Evolutionary conservation across 2,329 filamentous ascomycete genomes (phyloP), one percentile per base, ranked within the genome.

Genomic region (Lojkania enalia): DNA sequence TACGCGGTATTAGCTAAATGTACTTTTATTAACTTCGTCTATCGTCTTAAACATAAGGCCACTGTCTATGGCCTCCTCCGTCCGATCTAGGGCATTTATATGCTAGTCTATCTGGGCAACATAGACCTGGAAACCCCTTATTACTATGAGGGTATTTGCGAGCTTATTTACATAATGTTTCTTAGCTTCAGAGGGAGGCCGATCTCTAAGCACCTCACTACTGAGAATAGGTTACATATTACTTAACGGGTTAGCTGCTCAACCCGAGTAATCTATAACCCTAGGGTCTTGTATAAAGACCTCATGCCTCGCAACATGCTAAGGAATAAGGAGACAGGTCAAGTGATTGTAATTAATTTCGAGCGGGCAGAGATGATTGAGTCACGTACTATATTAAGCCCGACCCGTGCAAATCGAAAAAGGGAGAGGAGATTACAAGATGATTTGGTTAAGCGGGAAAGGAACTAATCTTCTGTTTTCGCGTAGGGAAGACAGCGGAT

Each of bases 1-100:
- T 77, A 77, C 57, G 74, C 67, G 1, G 70, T 77, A 33, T 57
- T 71, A 20, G 57, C 64, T 37, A 78, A 78, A 52, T 68, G 68
- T 15, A 75, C 54, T n/a, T 35, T 49, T 13, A 23, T 39, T 23
- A 31, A 55, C 41, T 58, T 62, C 30, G 39, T 49, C n/a, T n/a
- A 46, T 37, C 42, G 46, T 25, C 44, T 61, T 1, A 7, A 44
- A 35, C 29, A 39, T 16, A 54, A 63, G 42, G 48, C 48, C 20
- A 18, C 41, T 20, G 32, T 62, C 37, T 61, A 63, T 35, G 15
- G 51, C 5, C 42, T 27, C 18, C 56, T 59, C 20, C 31, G 37
- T 25, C 39, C 51, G 1, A 44, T 56, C 20, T 49, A 63, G 39
- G 57, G 59, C 21, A 49, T 27, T 3, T 32, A 52, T 44, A 46